Base-by-base conservation (phyloP, 2,329 filamentous ascomycete genomes). In the Parastagonospora nodorum region DNA sequence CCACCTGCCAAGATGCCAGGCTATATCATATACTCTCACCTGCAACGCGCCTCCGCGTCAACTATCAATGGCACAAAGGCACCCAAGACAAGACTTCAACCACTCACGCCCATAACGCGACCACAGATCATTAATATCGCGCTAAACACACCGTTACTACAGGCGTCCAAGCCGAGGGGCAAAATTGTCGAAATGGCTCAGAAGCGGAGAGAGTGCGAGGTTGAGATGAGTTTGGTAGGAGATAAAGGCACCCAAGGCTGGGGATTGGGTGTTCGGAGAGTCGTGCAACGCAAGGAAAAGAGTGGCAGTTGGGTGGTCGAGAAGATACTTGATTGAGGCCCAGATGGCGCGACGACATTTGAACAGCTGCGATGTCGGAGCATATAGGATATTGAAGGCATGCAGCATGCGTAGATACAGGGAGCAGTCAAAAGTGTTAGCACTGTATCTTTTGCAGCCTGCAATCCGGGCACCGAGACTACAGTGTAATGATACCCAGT, bases 81-180 rank as follows among this genome's bases (percentile, higher is more conserved):
- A 0, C 80, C 81, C 24, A 87, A 86, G 75, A 92, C 91, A 28
- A 80, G 94, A 37, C 95, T 99, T 89, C 89, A 93, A 68, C 84
- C 93, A 3, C 81, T 99, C 15, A 93, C 92, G 2, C 85, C 92
- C 27, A 79, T 96, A 6, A 89, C 86, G 12, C 88, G 85, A 1
- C 82, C 83, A 2, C 89, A 95, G 70, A 81, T 99, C 5, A 84
- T 89, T 4, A 85, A 84, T 1, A 79, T 97, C 47, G 90, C 92
- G 5, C 88, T 91, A 69, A 90, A 89, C 0, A 97, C 94, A 10
- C 90, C 92, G 42, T 77, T 99, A 46, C 73, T 97, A 16, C 84
- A 84, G 32, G 92, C 93, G 60, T 90, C 91, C 3, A 97, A 97
- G 77, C 93, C 94, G 1, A 87, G 97, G 68, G 94, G 94, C 62